These are phyloP conservation scores for Backusella luteola DNA, from an alignment of 192 early-diverging fungal species.

Conservation along the genomic window DNA sequence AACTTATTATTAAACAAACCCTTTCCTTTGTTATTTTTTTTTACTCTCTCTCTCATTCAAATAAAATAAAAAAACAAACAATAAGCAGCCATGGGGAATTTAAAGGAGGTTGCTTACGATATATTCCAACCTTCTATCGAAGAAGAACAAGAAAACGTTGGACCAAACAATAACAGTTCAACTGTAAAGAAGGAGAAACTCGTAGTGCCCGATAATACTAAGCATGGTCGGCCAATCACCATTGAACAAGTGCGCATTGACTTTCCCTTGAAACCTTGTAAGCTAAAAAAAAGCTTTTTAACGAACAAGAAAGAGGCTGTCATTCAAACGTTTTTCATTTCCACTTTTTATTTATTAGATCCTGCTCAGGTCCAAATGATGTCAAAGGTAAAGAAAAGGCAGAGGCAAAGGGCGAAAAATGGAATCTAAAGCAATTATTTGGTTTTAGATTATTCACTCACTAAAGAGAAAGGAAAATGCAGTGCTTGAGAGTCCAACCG, in stretches of 20 bases:
- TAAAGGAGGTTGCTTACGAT: not conserved
- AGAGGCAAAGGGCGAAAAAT: not conserved
- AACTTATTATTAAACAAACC: no score
- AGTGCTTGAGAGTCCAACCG: constrained; percentile 69
- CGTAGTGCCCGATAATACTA: not conserved
- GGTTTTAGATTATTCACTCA: constrained; percentile 41
- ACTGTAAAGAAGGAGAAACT: not conserved
- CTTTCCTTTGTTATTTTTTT: not conserved
- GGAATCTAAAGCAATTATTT: not conserved
- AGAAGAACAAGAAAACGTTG: not conserved
- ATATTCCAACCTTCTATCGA: not conserved
- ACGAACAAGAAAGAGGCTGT: not conserved
- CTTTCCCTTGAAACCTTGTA: constrained; percentile 14
- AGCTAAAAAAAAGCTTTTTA: not conserved
- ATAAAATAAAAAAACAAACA: not conserved
- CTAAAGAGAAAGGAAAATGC: constrained; percentile 55
- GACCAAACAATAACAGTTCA: not conserved
- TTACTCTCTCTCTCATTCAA: not conserved
- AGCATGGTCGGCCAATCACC: not conserved
- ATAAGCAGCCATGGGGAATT: not conserved
- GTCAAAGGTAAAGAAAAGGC: not conserved
- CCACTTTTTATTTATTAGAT: not conserved
- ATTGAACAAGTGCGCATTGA: constrained; percentile 4
- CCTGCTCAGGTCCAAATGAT: constrained; percentile 20
- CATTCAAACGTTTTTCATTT: not conserved